These are phyloP conservation scores for Trichoderma cornu-damae DNA, from an alignment of 2,329 filamentous ascomycete genomes.

Conservation along the genomic window DNA sequence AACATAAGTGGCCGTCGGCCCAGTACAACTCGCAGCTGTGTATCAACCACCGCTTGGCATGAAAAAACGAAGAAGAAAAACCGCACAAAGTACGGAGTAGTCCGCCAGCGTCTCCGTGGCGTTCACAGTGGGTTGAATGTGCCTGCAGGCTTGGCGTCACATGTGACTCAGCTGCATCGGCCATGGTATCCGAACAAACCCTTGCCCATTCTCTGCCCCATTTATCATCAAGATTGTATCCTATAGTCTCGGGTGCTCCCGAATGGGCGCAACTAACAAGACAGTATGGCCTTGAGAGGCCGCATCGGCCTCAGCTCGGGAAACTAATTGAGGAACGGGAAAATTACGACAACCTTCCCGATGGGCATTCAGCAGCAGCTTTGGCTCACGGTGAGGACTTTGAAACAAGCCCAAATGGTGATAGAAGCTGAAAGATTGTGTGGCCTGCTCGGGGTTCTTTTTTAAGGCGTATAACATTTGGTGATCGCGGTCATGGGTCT, in stretches of 20 bases:
- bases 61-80: too few species aligned
- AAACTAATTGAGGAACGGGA: background rate
- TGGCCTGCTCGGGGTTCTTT: background rate
- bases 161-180: background rate
- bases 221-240: background rate
- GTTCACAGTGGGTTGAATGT: background rate
- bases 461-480: too few species aligned
- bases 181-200: background rate
- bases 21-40: background rate
- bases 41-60: background rate
- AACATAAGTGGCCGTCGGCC: background rate
- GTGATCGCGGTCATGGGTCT: too few species aligned
- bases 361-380: background rate
- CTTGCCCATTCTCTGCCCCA: background rate
- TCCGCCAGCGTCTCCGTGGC: background rate
- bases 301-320: background rate
- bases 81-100: background rate
- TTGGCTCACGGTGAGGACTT: background rate
- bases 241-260: background rate
- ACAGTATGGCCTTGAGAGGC: background rate
- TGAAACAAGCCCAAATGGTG: background rate
- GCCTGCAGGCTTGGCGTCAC: background rate
- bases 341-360: background rate
- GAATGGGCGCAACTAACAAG: background rate
- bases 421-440: background rate